A percentile compares a stretch with the other conserved stretches of the same genome.
phyloP scores from a whole-genome alignment of 106 monocot genomes.

The Acorus gramineus region DNA sequence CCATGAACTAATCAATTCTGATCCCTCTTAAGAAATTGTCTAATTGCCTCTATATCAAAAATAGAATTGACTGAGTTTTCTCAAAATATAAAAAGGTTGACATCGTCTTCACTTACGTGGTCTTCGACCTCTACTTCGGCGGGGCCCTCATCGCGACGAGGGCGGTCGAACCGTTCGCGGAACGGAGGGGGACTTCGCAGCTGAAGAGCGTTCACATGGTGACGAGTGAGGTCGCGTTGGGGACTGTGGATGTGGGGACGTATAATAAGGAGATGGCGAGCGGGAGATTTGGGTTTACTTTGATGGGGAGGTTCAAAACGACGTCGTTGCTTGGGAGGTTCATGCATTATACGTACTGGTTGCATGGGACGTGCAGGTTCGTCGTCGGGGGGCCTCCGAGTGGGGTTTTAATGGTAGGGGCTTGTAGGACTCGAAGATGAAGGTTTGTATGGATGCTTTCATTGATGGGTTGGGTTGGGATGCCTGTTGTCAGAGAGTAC shows the following conservation, averaged over 20 bases:
- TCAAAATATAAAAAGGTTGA: slow-evolving; percentile 20
- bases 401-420: slow-evolving; percentile 29
- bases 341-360: slow-evolving; percentile 32
- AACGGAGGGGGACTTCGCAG: slow-evolving; percentile 20
- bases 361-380: slow-evolving; percentile 25
- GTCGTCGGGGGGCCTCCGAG: slow-evolving; percentile 38
- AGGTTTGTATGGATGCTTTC: too few relatives aligned
- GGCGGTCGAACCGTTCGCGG: slow-evolving; percentile 29
- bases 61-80: too few relatives aligned
- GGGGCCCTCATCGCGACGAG: slow-evolving; percentile 38
- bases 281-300: slow-evolving; percentile 5
- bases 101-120: slow-evolving; percentile 32
- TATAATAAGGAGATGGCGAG: slow-evolving; percentile 22
- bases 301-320: slow-evolving; percentile 38
- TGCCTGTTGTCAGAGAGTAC: too few relatives aligned
- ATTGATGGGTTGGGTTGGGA: too few relatives aligned
- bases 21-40: too few relatives aligned
- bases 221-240: slow-evolving; percentile 43
- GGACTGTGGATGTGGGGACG: slow-evolving; percentile 11
- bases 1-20: too few relatives aligned
- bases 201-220: slow-evolving; percentile 48
- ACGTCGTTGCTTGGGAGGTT: slow-evolving; percentile 29
- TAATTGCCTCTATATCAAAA: too few relatives aligned
- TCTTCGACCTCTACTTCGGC: slow-evolving; percentile 51
- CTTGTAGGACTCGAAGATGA: slow-evolving; percentile 29